Evolutionary conservation across 306 rosid genomes (phyloP).

Genomic region (Begonia masoniana): DNA sequence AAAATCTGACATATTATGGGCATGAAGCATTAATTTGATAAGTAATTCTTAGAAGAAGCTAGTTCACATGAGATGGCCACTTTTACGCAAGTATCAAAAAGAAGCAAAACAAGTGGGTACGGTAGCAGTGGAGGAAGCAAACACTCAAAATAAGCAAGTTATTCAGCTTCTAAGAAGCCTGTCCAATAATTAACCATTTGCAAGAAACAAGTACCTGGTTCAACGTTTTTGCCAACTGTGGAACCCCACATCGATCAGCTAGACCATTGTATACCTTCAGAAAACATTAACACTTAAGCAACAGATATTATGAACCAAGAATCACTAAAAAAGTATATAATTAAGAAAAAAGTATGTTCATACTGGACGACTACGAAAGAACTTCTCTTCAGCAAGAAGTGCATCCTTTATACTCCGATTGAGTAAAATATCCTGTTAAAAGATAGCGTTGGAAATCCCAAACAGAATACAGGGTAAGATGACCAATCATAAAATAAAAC

Average conservation of each 20-base stretch:
- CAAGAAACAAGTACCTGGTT: conserved; percentile 60
- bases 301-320: no score
- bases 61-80: no score
- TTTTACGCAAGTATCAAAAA: no score
- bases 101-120: no score
- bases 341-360: conserved; percentile 19
- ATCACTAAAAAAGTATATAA: neutral
- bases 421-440: conserved; percentile 62
- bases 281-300: neutral
- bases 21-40: no score
- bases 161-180: no score
- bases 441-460: no score
- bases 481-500: conserved; percentile 5
- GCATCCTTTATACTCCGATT: conserved; percentile 96
- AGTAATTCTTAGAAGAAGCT: no score
- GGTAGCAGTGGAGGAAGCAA: no score
- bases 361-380: conserved; percentile 93
- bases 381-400: conserved; percentile 74
- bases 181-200: conserved; percentile 3
- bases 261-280: conserved; percentile 77
- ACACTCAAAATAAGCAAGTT: no score
- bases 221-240: conserved; percentile 89
- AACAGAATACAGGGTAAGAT: neutral
- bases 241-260: conserved; percentile 90
- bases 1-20: conserved; percentile 39